Evolutionary conservation across 768 basidiomycete species (phyloP), one percentile per base, ranked within the genome.

Genomic region (Mycena galericulata): DNA sequence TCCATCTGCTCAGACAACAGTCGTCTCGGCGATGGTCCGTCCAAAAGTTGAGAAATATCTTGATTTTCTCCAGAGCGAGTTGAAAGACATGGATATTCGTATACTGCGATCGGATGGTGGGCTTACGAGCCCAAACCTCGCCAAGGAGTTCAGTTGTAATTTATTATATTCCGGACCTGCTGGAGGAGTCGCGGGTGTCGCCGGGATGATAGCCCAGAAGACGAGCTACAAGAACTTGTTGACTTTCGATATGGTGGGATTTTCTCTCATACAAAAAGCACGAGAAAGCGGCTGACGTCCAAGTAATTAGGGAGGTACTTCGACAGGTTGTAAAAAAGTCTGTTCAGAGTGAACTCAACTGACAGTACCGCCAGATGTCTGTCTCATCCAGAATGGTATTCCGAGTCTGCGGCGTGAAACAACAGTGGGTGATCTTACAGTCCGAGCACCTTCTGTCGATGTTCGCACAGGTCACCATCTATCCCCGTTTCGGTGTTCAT

Each of bases 1-100:
- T 7, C 2, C n/a, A 47, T 53, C 40, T n/a, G 20, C 24, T 60
- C 34, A 71, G 50, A 78, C 77, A 1, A 74, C 76, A 1, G 76
- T 78, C 34, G 77, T 74, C 10, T 75, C 75, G 63, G 75, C 77
- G 4, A 77, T 77, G 62, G 75, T 78, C 26, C 76, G 76, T 26
- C 77, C 77, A 12, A 67, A 72, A 34, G 75, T 78, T 26, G 68
- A 71, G 24, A 68, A 64, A 36, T 78, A 78, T 54, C 65, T 78
- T 15, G 62, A 71, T 32, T 74, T 70, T 47, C 73, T 78, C 15
- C 75, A 75, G 54, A 59, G 46, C 34, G 64, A 69, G 40, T 41
- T 76, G 51, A 64, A 65, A 26, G 71, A 62, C 18, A 73, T 63
- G 36, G 72, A 76, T 22, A 69, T 77, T 26, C 62, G 73, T 36